These are phyloP conservation scores for Didymella arachidicola DNA, from an alignment of 2,329 filamentous ascomycete species.

Conservation along the genomic window DNA sequence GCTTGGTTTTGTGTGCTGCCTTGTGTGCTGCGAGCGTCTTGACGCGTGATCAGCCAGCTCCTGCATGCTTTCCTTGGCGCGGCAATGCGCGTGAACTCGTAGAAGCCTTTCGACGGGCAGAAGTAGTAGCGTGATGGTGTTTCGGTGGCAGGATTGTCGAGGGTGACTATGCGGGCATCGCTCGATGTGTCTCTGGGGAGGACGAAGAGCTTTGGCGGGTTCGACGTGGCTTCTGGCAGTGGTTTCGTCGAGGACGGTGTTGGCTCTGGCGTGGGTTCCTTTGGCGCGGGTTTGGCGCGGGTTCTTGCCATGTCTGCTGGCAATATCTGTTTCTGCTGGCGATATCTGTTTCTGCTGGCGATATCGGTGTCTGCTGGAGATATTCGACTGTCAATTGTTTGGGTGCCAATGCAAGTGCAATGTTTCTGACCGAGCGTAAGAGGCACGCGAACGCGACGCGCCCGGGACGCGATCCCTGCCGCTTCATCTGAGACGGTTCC, in stretches of 20 bases:
- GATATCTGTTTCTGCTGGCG: no score
- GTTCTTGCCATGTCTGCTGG: constrained; percentile 42
- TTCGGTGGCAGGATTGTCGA: constrained; percentile 62
- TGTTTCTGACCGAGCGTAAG: constrained; percentile 7
- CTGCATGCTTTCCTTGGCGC: constrained; percentile 59
- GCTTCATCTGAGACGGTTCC: constrained; percentile 38
- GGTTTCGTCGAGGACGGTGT: constrained; percentile 31
- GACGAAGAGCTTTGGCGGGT: constrained; percentile 64
- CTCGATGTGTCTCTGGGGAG: constrained; percentile 62
- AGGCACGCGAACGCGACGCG: constrained; percentile 22
- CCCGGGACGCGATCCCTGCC: constrained; percentile 41
- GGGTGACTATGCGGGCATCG: constrained; percentile 62
- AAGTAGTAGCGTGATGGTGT: constrained; percentile 63
- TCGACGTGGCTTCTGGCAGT: constrained; percentile 49
- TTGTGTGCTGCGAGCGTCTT: constrained; percentile 9
- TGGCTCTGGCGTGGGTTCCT: constrained; percentile 35
- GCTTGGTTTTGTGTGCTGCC: background rate
- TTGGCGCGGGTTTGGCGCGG: constrained; percentile 43
- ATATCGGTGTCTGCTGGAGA: background rate
- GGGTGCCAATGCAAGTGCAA: background rate
- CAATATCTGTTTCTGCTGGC: background rate
- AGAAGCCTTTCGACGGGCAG: constrained; percentile 65
- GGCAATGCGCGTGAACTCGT: constrained; percentile 67
- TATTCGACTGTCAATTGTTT: background rate
- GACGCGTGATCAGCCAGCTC: constrained; percentile 61